Percentiles rank a stretch among this genome's conserved stretches.
Evolutionary conservation across 2,329 filamentous ascomycete species (phyloP).

Genomic region (Davidsoniella eucalypti): DNA sequence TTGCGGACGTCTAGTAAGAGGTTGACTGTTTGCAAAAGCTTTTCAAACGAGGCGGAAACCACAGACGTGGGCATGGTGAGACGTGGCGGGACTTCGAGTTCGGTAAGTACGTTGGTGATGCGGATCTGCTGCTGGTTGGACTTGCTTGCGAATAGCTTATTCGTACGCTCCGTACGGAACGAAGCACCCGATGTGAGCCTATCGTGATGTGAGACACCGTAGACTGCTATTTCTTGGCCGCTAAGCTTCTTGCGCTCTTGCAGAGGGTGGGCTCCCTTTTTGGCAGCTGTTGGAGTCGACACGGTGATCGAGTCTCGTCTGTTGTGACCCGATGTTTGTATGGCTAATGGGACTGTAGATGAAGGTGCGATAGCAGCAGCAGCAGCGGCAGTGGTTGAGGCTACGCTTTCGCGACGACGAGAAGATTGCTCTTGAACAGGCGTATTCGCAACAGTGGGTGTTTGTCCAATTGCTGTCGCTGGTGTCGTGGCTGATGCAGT

Average conservation of each 20-base stretch:
- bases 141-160: slow-evolving; percentile 64
- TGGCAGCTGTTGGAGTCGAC: slow-evolving; percentile 21
- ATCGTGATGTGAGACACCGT: slow-evolving; percentile 74
- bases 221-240: slow-evolving; percentile 58
- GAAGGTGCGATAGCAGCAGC: slow-evolving; percentile 3
- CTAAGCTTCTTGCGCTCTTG: slow-evolving; percentile 52
- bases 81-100: slow-evolving; percentile 53
- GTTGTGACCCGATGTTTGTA: slow-evolving; percentile 15
- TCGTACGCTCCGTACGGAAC: slow-evolving; percentile 73
- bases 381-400: slow-evolving; percentile 16
- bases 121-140: slow-evolving; percentile 59
- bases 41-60: slow-evolving; percentile 56
- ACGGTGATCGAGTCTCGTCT: slow-evolving; percentile 29
- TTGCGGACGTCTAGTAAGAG: slow-evolving; percentile 58
- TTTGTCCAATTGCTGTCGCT: background rate
- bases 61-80: slow-evolving; percentile 59
- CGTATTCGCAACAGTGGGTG: background rate
- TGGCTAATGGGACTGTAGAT: slow-evolving; percentile 11
- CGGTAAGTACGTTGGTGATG: slow-evolving; percentile 54
- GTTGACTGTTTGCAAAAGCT: slow-evolving; percentile 50
- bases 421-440: background rate
- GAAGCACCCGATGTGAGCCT: slow-evolving; percentile 72
- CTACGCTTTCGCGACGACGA: slow-evolving; percentile 2
- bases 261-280: slow-evolving; percentile 20
- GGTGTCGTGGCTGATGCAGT: background rate